phyloP scores from a whole-genome alignment of 1,139 yeast species.

The Hansenula lynferdii region DNA sequence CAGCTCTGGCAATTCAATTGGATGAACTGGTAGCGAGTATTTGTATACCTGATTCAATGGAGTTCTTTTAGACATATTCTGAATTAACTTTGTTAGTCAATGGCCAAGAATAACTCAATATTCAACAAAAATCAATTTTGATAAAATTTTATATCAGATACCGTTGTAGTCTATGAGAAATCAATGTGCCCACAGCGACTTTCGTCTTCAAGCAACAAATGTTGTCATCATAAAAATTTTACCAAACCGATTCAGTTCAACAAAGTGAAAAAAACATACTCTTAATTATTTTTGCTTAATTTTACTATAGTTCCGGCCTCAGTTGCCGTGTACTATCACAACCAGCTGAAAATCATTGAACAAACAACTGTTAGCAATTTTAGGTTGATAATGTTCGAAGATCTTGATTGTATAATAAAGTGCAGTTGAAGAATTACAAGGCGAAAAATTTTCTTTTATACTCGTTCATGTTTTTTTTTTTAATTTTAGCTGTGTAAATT shows the following conservation, averaged over 20 bases:
- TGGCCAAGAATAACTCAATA: too few relatives aligned
- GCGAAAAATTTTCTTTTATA: conserved; percentile 1
- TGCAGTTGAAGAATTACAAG: too few relatives aligned
- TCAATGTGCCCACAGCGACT: conserved; percentile 68
- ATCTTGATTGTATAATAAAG: too few relatives aligned
- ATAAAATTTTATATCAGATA: conserved; percentile 80
- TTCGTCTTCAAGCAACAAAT: conserved; percentile 50
- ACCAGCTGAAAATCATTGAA: not conserved
- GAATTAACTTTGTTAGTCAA: conserved; percentile 21
- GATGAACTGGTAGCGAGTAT: conserved; percentile 35
- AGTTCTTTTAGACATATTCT: conserved; percentile 26
- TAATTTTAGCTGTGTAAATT: not conserved
- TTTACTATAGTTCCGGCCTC: not conserved
- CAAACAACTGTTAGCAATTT: too few relatives aligned
- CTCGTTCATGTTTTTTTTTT: not conserved
- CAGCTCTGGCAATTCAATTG: conserved; percentile 38
- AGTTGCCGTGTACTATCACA: not conserved
- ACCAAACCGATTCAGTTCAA: too few relatives aligned
- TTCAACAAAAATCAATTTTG: too few relatives aligned
- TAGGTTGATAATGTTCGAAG: too few relatives aligned
- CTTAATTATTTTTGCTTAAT: not conserved
- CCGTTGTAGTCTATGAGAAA: conserved; percentile 99
- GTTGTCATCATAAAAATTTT: conserved; percentile 37
- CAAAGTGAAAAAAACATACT: too few relatives aligned
- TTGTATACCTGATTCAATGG: conserved; percentile 27